Base-by-base conservation (phyloP, 2,329 filamentous ascomycete species). In the Kalmusia sp. region DNA sequence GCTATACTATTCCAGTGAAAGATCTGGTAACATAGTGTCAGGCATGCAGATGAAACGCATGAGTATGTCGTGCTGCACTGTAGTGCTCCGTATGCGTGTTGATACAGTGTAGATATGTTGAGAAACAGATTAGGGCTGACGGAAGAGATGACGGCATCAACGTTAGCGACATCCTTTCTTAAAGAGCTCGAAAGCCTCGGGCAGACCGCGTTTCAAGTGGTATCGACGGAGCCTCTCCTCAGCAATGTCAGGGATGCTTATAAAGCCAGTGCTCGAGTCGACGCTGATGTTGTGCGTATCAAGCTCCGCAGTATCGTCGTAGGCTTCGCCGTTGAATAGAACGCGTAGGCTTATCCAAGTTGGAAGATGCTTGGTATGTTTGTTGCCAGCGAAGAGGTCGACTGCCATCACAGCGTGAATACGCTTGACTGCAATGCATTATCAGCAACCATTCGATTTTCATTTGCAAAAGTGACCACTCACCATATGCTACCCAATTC, bases 291-390 rank as follows among this genome's bases (percentile, higher is more conserved):
- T 37, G 22, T 37, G 24, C 3, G 44, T 12, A 12, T 19, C 5
- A n/a, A 31, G 33, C 14, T 57, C 44, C 2, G 43, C 30, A 22
- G 8, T 14, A 5, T 54, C 30, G 3, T 33, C 49, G 34, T 65
- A 70, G 4, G 35, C 34, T 12, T 70, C 65, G 9, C 62, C 63
- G 3, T 52, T 38, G 34, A 72, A 69, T 11, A 70, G 45, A 3
- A 70, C 59, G 5, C 58, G 54, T 1, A 72, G 43, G 15, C 62
- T 22, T 25, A 68, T 61, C 64, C 64, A 70, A 9, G 15, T 3
- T 3, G 67, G 69, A 19, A 72, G 37, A 1, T 17, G 12, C 15
- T 58, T 65, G 1, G 19, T 35, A 24, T 40, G 15, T 4, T 43
- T 40, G 11, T 34, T 40, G 11, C 21, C 28, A 34, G 19, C 52